These are phyloP conservation scores for Fusarium redolens DNA, from an alignment of 2,329 filamentous ascomycete genomes.

Conservation along the genomic window DNA sequence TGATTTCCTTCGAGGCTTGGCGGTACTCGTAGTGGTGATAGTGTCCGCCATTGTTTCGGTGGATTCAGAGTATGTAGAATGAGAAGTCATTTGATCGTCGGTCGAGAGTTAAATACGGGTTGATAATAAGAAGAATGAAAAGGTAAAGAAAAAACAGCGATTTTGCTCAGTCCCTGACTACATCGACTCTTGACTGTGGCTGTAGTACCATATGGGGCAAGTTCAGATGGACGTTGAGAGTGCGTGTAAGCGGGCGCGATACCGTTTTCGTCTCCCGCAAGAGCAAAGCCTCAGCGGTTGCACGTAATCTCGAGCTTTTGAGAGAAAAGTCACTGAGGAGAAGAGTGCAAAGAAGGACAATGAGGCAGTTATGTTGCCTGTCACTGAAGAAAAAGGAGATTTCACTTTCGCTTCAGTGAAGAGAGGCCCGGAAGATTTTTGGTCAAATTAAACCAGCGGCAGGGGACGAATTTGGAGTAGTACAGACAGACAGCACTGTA, in stretches of 20 bases:
- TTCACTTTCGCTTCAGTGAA: constrained; percentile 28
- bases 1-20: constrained; percentile 41
- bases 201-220: constrained; percentile 37
- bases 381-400: constrained; percentile 29
- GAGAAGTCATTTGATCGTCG: constrained; percentile 12
- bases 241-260: constrained; percentile 43
- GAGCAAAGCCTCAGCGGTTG: constrained; percentile 35
- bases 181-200: constrained; percentile 25
- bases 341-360: constrained; percentile 2
- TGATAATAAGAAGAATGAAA: background rate
- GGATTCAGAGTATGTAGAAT: constrained; percentile 21
- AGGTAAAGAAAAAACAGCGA: constrained; percentile 1
- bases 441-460: constrained; percentile 39
- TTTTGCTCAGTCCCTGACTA: constrained; percentile 29
- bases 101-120: background rate
- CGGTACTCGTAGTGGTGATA: constrained; percentile 40
- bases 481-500: background rate
- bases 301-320: constrained; percentile 3
- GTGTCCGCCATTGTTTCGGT: constrained; percentile 46
- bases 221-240: constrained; percentile 29
- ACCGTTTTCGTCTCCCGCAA: constrained; percentile 36
- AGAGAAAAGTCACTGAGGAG: background rate
- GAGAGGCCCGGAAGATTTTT: constrained; percentile 19
- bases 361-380: constrained; percentile 4
- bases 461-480: constrained; percentile 16